phyloP scores from a whole-genome alignment of 192 early-diverging fungal genomes.

The Entomortierella beljakovae region DNA sequence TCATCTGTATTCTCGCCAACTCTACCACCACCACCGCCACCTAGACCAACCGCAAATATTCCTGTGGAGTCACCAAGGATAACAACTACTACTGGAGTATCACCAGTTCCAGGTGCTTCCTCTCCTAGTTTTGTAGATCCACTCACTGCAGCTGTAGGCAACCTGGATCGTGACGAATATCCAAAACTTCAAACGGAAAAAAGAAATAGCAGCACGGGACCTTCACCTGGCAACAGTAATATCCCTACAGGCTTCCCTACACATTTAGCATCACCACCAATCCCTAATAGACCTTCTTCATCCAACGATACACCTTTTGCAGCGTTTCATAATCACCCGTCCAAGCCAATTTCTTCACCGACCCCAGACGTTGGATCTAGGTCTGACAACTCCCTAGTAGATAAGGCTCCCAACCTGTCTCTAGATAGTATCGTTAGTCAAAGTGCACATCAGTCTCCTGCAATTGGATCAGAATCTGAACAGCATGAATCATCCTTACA shows the following conservation, averaged over 20 bases:
- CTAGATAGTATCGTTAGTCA: background rate
- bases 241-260: conserved; percentile 50
- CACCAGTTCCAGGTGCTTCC: background rate
- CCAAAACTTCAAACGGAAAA: background rate
- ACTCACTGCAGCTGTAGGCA: conserved; percentile 6
- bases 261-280: conserved; percentile 40
- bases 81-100: background rate
- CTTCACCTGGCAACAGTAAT: conserved; percentile 10
- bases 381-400: conserved; percentile 4
- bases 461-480: conserved; percentile 19
- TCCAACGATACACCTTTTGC: conserved; percentile 25
- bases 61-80: background rate
- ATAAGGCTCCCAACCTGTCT: background rate
- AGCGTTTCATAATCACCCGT: conserved; percentile 33
- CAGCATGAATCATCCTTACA: background rate
- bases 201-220: conserved; percentile 6
- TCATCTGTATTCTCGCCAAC: conserved; percentile 26
- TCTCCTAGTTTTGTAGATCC: conserved; percentile 30
- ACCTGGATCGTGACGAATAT: background rate
- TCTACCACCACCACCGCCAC: conserved; percentile 4
- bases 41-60: background rate
- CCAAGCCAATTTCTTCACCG: conserved; percentile 17
- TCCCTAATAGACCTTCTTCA: conserved; percentile 24
- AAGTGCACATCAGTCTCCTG: background rate
- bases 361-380: background rate